Evolutionary conservation across 2,329 filamentous ascomycete genomes (phyloP).

Genomic region (Zasmidium angulare): DNA sequence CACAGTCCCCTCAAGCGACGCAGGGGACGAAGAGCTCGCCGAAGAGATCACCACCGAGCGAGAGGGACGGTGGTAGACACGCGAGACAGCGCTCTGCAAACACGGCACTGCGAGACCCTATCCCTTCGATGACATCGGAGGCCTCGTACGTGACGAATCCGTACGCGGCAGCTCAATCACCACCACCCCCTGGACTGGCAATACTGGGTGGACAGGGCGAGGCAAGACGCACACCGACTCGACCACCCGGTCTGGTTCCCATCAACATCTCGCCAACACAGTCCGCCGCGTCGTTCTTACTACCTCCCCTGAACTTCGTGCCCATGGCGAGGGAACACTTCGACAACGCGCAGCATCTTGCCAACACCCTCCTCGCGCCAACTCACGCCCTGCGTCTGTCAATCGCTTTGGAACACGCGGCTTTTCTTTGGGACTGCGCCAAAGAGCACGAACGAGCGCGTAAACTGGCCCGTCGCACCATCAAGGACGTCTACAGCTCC

Average conservation of each 20-base stretch:
- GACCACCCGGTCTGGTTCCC: conserved; percentile 42
- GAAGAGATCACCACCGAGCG: conserved; percentile 20
- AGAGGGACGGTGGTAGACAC: conserved; percentile 23
- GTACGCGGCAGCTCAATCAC: conserved; percentile 40
- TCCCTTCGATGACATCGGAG: conserved; percentile 50
- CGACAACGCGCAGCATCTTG: conserved; percentile 70
- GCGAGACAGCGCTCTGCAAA: conserved; percentile 24
- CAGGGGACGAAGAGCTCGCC: conserved; percentile 17
- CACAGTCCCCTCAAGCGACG: conserved; percentile 20
- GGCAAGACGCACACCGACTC: conserved; percentile 34
- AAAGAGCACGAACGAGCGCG: conserved; percentile 77
- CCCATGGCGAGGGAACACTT: conserved; percentile 81
- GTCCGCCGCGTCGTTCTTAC: conserved; percentile 66
- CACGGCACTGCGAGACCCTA: conserved; percentile 47
- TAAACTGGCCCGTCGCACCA: conserved; percentile 74
- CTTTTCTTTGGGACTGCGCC: conserved; percentile 89
- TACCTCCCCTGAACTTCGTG: conserved; percentile 78
- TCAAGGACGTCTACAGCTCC: conserved; percentile 87
- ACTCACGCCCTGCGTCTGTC: conserved; percentile 87
- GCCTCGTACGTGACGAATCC: conserved; percentile 54
- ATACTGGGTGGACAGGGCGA: conserved; percentile 25
- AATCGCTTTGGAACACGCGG: conserved; percentile 87
- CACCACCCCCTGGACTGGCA: conserved; percentile 35
- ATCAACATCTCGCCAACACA: conserved; percentile 35
- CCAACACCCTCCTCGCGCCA: conserved; percentile 75